Percentiles rank a stretch among this genome's conserved stretches.
phyloP scores from a whole-genome alignment of 169 alveolate species.

The Plasmodium gaboni region DNA sequence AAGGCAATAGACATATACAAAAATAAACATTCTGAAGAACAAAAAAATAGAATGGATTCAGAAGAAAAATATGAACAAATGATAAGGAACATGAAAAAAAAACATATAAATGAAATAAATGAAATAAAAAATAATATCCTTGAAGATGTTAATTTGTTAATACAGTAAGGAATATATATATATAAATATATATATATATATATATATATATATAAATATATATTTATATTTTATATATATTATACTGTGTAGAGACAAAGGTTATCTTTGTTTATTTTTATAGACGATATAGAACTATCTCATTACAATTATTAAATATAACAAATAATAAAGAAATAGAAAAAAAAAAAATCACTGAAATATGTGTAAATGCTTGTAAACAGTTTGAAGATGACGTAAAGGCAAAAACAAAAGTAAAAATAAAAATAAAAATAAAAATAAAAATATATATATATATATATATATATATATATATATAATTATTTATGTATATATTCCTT shows the following conservation, averaged over 20 bases:
- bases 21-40: conserved; percentile 55
- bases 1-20: conserved; percentile 57
- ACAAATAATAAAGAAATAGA: conserved; percentile 56
- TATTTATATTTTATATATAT: not conserved
- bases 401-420: conserved; percentile 49
- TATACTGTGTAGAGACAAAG: not conserved
- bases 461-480: not conserved
- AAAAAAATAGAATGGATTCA: conserved; percentile 13
- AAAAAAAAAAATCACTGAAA: conserved; percentile 55
- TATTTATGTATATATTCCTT: not conserved
- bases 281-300: conserved; percentile 54
- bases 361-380: conserved; percentile 55
- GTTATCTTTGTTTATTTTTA: not conserved
- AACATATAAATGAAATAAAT: conserved; percentile 43
- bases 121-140: conserved; percentile 63
- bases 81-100: conserved; percentile 39
- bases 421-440: not conserved
- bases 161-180: conserved; percentile 39
- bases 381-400: conserved; percentile 58
- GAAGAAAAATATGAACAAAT: conserved; percentile 54
- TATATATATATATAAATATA: conserved; percentile 8
- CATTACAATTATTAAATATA: conserved; percentile 56
- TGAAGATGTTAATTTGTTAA: conserved; percentile 68
- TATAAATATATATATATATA: conserved; percentile 13
- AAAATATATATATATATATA: not conserved